Conservation (phyloP, 192 early-diverging fungal species). For the Backusella macrospora region DNA sequence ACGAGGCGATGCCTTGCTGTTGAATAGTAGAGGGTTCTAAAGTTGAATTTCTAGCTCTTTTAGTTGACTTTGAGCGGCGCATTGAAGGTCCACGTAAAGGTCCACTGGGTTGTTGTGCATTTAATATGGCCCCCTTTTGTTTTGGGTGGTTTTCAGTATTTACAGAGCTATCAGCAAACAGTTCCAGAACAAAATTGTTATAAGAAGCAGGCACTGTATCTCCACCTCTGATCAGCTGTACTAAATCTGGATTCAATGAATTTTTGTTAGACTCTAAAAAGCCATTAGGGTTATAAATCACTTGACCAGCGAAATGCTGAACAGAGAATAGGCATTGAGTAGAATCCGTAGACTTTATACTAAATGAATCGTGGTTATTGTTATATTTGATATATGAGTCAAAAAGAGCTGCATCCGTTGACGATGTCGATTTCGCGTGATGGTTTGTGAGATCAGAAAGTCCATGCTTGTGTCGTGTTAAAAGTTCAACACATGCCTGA, state of each 20-base stretch:
- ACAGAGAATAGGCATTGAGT: constrained; percentile 69
- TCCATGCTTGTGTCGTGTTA: constrained; percentile 67
- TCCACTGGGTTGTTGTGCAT: constrained; percentile 74
- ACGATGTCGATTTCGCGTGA: constrained; percentile 51
- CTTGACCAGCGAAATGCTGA: constrained; percentile 77
- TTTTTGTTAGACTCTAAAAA: constrained; percentile 83
- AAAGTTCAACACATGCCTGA: constrained; percentile 69
- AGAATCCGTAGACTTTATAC: constrained; percentile 39
- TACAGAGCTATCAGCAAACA: constrained; percentile 76
- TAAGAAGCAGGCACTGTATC: constrained; percentile 58
- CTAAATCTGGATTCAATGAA: constrained; percentile 80
- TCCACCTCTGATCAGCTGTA: constrained; percentile 78
- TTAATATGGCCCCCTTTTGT: constrained; percentile 70
- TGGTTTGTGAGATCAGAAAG: constrained; percentile 66
- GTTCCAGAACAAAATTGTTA: constrained; percentile 73
- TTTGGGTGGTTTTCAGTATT: constrained; percentile 85
- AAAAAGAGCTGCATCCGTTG: constrained; percentile 54
- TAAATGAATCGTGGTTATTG: constrained; percentile 50
- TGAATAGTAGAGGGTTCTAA: not conserved
- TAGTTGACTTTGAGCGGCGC: constrained; percentile 47
- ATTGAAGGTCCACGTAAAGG: constrained; percentile 71
- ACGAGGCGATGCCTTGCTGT: constrained; percentile 10
- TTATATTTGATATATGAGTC: constrained; percentile 58
- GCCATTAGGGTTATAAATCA: constrained; percentile 63
- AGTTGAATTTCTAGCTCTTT: constrained; percentile 1